A percentile compares a stretch with the other conserved stretches of the same genome.
Evolutionary conservation across 1,284 basidiomycete species (phyloP).

Genomic region (Trametes sp.): DNA sequence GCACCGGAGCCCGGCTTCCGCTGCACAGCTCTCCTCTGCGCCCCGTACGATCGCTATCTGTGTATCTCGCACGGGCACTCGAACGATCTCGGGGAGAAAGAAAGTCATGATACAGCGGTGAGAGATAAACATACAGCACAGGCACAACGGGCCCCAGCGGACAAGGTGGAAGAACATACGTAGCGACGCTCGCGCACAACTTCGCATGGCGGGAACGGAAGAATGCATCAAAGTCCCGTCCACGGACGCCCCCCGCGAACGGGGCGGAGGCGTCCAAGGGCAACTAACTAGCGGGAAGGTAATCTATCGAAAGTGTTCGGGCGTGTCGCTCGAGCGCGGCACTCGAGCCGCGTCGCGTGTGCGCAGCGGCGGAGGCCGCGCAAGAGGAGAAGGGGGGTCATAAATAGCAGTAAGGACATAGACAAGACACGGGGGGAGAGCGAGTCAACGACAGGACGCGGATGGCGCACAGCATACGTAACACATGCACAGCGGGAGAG

Average conservation of each 20-base stretch:
- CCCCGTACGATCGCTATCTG: not conserved
- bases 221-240: constrained; percentile 6
- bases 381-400: not conserved
- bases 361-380: too few species aligned
- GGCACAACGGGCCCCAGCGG: not conserved
- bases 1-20: too few species aligned
- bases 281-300: not conserved
- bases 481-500: not conserved
- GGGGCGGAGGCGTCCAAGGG: not conserved
- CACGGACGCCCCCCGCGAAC: not conserved
- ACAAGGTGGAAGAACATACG: not conserved
- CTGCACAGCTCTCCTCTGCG: too few species aligned
- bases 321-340: not conserved
- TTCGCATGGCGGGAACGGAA: not conserved
- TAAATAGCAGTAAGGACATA: constrained; percentile 16
- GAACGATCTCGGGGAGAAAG: not conserved
- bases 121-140: constrained; percentile 2
- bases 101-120: constrained; percentile 1
- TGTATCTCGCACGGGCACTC: not conserved
- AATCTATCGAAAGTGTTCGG: constrained; percentile 5
- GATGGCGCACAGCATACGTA: constrained; percentile 10
- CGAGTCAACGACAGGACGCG: constrained; percentile 31
- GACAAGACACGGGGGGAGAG: not conserved
- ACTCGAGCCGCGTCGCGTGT: too few species aligned
- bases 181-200: not conserved